These are phyloP conservation scores for Styphnolobium japonicum DNA, from an alignment of 306 rosid genomes.

Conservation along the genomic window DNA sequence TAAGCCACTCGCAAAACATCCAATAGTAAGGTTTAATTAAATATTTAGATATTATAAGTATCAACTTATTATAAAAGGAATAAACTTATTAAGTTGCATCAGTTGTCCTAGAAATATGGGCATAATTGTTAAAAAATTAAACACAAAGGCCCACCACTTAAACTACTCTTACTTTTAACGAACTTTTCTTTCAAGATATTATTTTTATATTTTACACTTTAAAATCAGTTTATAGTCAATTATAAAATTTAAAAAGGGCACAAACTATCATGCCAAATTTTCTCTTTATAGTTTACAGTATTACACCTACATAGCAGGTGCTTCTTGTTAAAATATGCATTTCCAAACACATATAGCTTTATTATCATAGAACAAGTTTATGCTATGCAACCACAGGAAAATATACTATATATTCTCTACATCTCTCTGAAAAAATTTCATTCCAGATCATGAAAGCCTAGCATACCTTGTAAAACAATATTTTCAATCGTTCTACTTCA, in stretches of 20 bases:
- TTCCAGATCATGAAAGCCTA: neutral
- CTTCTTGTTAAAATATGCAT: neutral
- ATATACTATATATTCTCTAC: neutral
- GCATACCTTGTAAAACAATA: slow-evolving; percentile 43
- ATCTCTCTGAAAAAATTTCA: neutral
- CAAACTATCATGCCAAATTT: neutral
- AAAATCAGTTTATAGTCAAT: neutral
- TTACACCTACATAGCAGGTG: too few relatives aligned
- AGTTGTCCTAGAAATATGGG: neutral
- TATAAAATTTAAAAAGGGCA: neutral
- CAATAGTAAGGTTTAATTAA: too few relatives aligned
- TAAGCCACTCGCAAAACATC: too few relatives aligned
- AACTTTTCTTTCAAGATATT: neutral
- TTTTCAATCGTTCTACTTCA: slow-evolving; percentile 25
- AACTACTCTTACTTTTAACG: too few relatives aligned
- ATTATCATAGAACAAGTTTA: neutral
- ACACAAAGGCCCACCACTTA: too few relatives aligned
- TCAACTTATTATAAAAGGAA: neutral
- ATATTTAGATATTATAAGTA: too few relatives aligned
- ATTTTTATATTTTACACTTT: neutral
- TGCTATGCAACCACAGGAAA: neutral
- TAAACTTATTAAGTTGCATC: neutral
- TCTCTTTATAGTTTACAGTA: too few relatives aligned
- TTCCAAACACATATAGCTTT: neutral
- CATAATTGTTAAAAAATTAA: too few relatives aligned